Evolutionary conservation across 164 flowering plant genomes (phyloP), one percentile per base, ranked within the genome.

Genomic region (Vitis cinerea): DNA sequence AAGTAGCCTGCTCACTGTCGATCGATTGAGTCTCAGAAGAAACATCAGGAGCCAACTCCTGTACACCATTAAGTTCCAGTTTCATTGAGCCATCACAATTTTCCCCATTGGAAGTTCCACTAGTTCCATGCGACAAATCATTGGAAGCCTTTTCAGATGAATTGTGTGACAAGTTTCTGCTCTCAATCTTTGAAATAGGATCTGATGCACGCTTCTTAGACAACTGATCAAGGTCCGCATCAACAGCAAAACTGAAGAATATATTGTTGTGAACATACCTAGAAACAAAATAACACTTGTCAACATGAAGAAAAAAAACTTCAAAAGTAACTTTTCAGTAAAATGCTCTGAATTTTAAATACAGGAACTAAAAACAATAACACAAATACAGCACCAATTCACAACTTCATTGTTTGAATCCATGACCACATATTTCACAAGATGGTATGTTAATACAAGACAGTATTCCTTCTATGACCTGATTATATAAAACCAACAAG

Each of bases 221-320:
- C 57, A 90, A 68, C 79, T 82, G 92, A 59, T 88, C 92, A 72
- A 93, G 78, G 73, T 93, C 98, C 16, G 90, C 89, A 85, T 96
- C 99, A 69, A 96, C 92, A 65, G 99, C 98, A 82, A 93, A 96
- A 78, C 99, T 96, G 78, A 93, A 96, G 86, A 96, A 96, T 84
- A 96, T 93, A 77, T 96, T 96, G 85, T 96, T 96, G 89, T 96
- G 99, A 2, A 96, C 97, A 84, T 96, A 96, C 99, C 99, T 96
- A 71, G 53, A 72, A 61, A 11, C 19, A 65, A 14, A 61, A 58
- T n/a, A 52, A 17, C 3, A 19, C 15, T 30, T 29, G 44, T 29
- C 9, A 13, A 37, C 9, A 3, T 10, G 50, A 64, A 7, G 49
- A 64, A 9, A 37, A 14, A 67, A 31, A 61, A 60, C 31, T 48